Conservation (phyloP, 441 rosid genomes). For the Pelargonium citronellum region DNA sequence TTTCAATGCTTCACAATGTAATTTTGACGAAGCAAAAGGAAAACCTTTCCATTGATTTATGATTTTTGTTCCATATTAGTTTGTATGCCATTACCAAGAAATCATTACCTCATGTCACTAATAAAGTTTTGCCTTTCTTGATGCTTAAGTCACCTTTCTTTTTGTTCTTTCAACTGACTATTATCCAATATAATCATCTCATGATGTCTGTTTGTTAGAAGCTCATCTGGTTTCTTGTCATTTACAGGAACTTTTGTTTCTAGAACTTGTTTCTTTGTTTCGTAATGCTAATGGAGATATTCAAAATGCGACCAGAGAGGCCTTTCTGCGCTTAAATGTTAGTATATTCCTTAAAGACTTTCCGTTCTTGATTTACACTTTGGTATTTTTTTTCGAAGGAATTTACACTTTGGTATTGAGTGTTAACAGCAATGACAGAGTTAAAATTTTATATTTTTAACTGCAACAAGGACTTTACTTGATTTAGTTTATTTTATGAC, state of each 20-base stretch:
- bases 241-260: slow-evolving; percentile 56
- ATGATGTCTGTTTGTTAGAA: neutral
- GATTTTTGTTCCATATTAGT: no score
- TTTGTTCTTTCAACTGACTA: neutral
- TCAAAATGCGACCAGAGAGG: slow-evolving; percentile 70
- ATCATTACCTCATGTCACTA: no score
- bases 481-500: neutral
- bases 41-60: neutral
- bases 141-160: neutral
- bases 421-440: neutral
- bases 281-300: slow-evolving; percentile 51
- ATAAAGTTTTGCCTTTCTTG: no score
- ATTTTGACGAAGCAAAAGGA: neutral
- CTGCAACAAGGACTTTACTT: neutral
- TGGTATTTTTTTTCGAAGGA: no score
- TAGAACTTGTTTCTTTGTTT: slow-evolving; percentile 55
- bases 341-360: slow-evolving; percentile 26
- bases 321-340: slow-evolving; percentile 73
- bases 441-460: no score
- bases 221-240: slow-evolving; percentile 13
- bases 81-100: no score
- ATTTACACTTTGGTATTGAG: neutral
- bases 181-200: neutral
- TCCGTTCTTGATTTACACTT: neutral
- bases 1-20: neutral